Conservation (phyloP, 2,329 filamentous ascomycete species). For the Myrmaecium sp. region DNA sequence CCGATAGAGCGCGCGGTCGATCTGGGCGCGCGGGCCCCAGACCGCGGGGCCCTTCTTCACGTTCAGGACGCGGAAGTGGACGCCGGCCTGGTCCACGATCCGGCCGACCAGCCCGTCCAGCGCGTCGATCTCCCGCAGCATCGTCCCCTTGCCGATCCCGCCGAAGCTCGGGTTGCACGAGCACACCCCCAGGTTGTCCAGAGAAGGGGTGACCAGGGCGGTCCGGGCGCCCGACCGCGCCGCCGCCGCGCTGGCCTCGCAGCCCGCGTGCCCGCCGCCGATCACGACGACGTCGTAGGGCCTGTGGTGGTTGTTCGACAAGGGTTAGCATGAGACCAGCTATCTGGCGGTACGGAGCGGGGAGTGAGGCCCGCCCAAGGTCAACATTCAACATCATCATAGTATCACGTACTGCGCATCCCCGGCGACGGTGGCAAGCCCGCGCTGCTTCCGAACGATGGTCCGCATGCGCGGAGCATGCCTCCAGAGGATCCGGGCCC, state of each 20-base stretch:
- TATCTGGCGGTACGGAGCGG: neutral
- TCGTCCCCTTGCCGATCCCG: constrained; percentile 96
- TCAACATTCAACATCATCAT: neutral
- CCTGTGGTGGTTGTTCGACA: constrained; percentile 22
- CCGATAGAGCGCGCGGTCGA: constrained; percentile 79
- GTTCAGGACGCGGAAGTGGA: constrained; percentile 89
- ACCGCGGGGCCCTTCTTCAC: constrained; percentile 82
- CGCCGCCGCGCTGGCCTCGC: constrained; percentile 82
- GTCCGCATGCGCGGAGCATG: constrained; percentile 29
- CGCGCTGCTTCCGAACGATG: constrained; percentile 6
- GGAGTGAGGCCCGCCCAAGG: neutral
- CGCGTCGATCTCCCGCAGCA: constrained; percentile 87
- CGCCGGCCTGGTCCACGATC: constrained; percentile 80
- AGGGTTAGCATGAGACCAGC: constrained; percentile 1
- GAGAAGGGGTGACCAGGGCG: constrained; percentile 72
- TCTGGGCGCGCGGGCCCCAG: constrained; percentile 93
- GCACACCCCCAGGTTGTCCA: constrained; percentile 82
- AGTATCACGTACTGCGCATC: constrained; percentile 11
- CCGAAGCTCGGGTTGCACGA: constrained; percentile 96
- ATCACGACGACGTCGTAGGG: constrained; percentile 88
- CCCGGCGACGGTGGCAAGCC: constrained; percentile 27
- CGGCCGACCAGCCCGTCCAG: constrained; percentile 77
- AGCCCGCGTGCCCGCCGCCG: constrained; percentile 87
- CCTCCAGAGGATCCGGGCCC: constrained; percentile 27
- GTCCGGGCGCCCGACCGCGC: constrained; percentile 79